A percentile compares a stretch with the other conserved stretches of the same genome.
Evolutionary conservation across 2,329 filamentous ascomycete genomes (phyloP).

Genomic region (Diplodia seriata): DNA sequence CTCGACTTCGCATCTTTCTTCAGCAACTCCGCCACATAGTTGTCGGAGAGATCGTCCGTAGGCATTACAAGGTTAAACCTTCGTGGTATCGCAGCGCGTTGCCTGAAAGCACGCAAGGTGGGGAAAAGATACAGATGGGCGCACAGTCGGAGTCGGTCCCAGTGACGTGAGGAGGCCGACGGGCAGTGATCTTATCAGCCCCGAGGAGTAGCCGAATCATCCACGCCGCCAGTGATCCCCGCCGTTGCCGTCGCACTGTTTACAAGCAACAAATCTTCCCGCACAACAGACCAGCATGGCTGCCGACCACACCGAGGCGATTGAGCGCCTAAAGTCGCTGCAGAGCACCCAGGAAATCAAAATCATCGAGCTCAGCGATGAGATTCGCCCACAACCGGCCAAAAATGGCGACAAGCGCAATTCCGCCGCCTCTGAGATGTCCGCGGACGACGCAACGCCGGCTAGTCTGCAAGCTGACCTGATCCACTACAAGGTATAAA

Average conservation of each 20-base stretch:
- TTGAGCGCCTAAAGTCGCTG: slow-evolving; percentile 57
- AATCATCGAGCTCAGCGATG: slow-evolving; percentile 79
- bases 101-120: slow-evolving; percentile 5
- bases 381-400: slow-evolving; percentile 65
- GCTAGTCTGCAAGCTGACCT: slow-evolving; percentile 83
- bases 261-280: slow-evolving; percentile 12
- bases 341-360: slow-evolving; percentile 68
- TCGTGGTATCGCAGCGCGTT: not conserved
- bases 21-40: slow-evolving; percentile 81
- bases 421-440: slow-evolving; percentile 74
- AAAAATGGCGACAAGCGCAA: slow-evolving; percentile 50
- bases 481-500: slow-evolving; percentile 75
- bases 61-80: slow-evolving; percentile 24
- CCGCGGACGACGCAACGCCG: slow-evolving; percentile 71
- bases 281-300: slow-evolving; percentile 23
- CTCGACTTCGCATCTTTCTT: slow-evolving; percentile 78
- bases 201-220: slow-evolving; percentile 3
- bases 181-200: slow-evolving; percentile 10
- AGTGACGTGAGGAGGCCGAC: slow-evolving; percentile 24
- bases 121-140: not conserved
- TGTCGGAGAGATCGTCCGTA: slow-evolving; percentile 66
- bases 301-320: slow-evolving; percentile 14
- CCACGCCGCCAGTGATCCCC: not conserved
- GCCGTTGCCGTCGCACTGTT: slow-evolving; percentile 5
- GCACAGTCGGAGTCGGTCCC: not conserved